Base-by-base conservation (phyloP, 2,329 filamentous ascomycete species). In the Fusarium armeniacum region DNA sequence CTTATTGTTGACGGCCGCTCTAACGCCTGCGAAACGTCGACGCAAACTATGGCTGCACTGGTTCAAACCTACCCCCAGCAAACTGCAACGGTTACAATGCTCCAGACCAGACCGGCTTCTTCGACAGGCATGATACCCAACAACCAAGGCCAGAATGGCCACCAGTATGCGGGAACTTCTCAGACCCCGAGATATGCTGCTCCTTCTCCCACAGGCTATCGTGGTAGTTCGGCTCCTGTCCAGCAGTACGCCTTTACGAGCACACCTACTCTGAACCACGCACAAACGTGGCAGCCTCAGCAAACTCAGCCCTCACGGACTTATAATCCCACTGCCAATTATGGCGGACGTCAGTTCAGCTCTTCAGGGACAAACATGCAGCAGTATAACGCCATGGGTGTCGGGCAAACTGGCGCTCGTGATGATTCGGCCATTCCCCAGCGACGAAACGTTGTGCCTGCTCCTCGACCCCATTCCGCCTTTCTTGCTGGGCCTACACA, bases 1-100 rank as follows among this genome's bases (percentile, higher is more conserved):
- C 62, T 69, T 73, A 50, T 68, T 71, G 60, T 69, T 67, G 61
- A 65, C 65, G 62, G 71, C 41, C 41, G 44, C 53, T 58, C 24
- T 22, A 58, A 28, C 41, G 41, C 43, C 62, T 51, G 20, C 49
- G 43, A 46, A 54, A 67, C 49, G 26, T 47, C 45, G 28, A 60
- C 60, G 59, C 63, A 62, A 85, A 91, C 79, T 80, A 95, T 96
- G 93, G 92, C 92, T 84, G 91, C 92, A 81, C 86, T 95, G 84
- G 91, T 94, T 77, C 93, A 95, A 83, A 89, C 91, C 67, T 92
- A 92, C 78, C 88, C 92, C 76, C 90, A 93, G 82, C 91, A 93
- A 81, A 89, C 90, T 77, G 85, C 86, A 80, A 90, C 91, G 73
- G 86, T 90, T 75, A 90, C 90, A 70, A 91, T 94, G 87, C 89